A percentile compares a stretch with the other conserved stretches of the same genome.
Evolutionary conservation across 441 rosid genomes (phyloP).

Genomic region (Populus hybrid): DNA sequence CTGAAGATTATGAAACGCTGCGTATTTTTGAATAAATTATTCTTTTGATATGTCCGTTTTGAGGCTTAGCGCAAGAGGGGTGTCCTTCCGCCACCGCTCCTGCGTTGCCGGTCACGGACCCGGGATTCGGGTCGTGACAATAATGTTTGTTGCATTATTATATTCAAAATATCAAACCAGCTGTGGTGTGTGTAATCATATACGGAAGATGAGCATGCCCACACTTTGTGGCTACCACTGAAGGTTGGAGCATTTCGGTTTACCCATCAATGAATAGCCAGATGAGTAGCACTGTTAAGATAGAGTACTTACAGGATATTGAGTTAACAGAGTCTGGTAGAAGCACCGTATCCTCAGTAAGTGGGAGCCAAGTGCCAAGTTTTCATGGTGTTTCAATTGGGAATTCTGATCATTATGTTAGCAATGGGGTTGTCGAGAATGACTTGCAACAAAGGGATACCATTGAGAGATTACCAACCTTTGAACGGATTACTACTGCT

Average conservation of each 20-base stretch:
- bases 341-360: conserved; percentile 36
- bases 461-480: conserved; percentile 40
- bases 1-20: too few relatives aligned
- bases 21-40: too few relatives aligned
- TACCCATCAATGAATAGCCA: conserved; percentile 20
- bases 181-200: not conserved
- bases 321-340: conserved; percentile 38
- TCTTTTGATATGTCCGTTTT: too few relatives aligned
- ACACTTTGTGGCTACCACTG: not conserved
- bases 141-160: not conserved
- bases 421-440: conserved; percentile 9
- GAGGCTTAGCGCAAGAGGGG: too few relatives aligned
- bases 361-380: conserved; percentile 29
- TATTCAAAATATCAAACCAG: not conserved
- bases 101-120: too few relatives aligned
- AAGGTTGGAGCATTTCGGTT: not conserved
- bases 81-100: too few relatives aligned
- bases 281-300: conserved; percentile 30
- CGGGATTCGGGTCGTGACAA: too few relatives aligned
- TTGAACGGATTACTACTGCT: conserved; percentile 35
- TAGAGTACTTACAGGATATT: conserved; percentile 23
- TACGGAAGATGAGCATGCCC: not conserved
- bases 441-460: conserved; percentile 30
- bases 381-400: conserved; percentile 20
- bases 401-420: conserved; percentile 14